Evolutionary conservation across 768 basidiomycete species (phyloP).

Genomic region (Boletales sp.): DNA sequence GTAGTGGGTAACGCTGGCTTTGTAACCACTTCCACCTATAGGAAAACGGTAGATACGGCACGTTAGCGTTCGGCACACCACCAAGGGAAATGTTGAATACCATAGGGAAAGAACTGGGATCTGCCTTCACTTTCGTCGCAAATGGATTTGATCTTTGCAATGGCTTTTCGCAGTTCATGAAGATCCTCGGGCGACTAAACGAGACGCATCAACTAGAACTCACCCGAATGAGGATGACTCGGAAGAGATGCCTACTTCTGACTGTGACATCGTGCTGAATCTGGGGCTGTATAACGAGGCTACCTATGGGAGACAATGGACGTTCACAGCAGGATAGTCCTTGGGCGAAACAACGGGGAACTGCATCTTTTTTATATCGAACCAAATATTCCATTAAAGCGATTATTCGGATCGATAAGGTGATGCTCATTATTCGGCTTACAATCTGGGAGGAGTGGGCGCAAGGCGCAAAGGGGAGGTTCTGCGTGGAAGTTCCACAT

Average conservation of each 20-base stretch:
- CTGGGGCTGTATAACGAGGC: neutral
- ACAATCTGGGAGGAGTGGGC: neutral
- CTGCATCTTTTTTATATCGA: no score
- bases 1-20: slow-evolving; percentile 10
- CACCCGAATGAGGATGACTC: no score
- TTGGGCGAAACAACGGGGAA: neutral
- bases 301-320: neutral
- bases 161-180: neutral
- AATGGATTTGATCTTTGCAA: neutral
- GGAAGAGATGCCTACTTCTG: no score
- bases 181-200: neutral
- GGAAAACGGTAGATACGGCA: no score
- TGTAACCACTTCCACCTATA: slow-evolving; percentile 14
- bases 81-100: neutral
- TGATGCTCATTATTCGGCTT: neutral
- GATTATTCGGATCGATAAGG: neutral
- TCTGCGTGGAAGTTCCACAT: no score
- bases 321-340: neutral
- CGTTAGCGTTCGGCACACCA: no score
- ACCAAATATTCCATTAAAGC: no score
- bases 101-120: slow-evolving; percentile 9
- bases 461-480: neutral
- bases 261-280: neutral
- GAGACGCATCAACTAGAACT: neutral
- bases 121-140: neutral